Base-by-base conservation (phyloP, 2,329 filamentous ascomycete genomes). In the Penicillium capsulatum region DNA sequence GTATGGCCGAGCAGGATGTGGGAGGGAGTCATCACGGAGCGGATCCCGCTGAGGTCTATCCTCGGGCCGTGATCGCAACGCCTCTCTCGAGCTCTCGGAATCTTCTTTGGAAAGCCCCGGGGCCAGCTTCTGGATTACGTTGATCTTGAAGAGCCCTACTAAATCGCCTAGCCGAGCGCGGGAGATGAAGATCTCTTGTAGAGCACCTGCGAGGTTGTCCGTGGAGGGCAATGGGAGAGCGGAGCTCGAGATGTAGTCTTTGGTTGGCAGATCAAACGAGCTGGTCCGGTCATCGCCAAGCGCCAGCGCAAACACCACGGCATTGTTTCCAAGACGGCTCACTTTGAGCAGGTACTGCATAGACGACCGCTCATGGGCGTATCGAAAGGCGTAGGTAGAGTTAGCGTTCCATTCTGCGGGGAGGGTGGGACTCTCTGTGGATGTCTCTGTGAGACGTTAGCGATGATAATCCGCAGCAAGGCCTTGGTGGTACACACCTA, bases 341-440 rank as follows among this genome's bases (percentile, higher is more conserved):
- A 94, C 69, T 60, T 89, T 91, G 51, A 96, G 64, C 17, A 95
- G 73, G 59, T 85, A 95, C 43, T 83, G 79, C 77, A 90, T 86
- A 11, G 88, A 82, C 0, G 88, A 94, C 61, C 94, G 86, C 16
- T 79, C 73, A 64, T 96, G 90, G 3, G 81, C 80, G 69, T 97
- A 97, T 48, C 89, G 80, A 65, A 97, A 96, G 40, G 83, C 79
- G 60, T 87, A 84, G 32, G 73, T 71, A 10, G 81, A 80, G 45
- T 78, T 77, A 9, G 80, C 71, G 64, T 95, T 95, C 92, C 92
- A 97, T 67, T 81, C 77, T 11, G 75, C 42, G 0, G 88, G 86
- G 2, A 97, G 74, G 20, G 81, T 43, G 29, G 50, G 42, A 32
- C 33, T 50, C 28, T 61, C 53, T 33, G 61, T 51, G 26, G 57